Percentiles rank a stretch among this genome's conserved stretches.
These are phyloP conservation scores for Dipteronia dyeriana DNA, from an alignment of 345 rosid genomes.

Conservation along the genomic window DNA sequence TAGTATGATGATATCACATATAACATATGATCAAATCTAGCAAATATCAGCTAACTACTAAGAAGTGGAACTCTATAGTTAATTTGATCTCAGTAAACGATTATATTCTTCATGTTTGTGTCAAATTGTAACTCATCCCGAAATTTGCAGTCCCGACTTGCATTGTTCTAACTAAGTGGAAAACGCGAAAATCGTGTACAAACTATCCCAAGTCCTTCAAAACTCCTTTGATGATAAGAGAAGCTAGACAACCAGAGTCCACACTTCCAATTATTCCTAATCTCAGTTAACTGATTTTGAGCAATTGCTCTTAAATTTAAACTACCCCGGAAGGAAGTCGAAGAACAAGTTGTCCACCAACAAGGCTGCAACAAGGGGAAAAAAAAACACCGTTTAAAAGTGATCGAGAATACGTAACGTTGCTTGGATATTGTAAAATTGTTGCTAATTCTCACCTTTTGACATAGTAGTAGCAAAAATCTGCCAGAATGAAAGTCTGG, in stretches of 20 bases:
- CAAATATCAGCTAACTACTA: not conserved
- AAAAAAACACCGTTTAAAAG: not conserved
- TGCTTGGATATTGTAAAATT: not conserved
- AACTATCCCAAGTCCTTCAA: not conserved
- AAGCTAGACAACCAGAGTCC: not conserved
- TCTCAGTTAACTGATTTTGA: not conserved
- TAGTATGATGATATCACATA: not conserved
- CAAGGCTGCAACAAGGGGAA: conserved; percentile 44
- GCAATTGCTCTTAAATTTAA: conserved; percentile 19
- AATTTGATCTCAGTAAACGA: not conserved
- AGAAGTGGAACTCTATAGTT: not conserved
- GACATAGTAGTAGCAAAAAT: conserved; percentile 87
- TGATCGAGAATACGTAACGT: not conserved
- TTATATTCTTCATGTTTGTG: not conserved
- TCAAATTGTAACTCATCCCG: conserved; percentile 7
- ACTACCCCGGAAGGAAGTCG: conserved; percentile 94
- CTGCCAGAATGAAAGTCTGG: conserved; percentile 90
- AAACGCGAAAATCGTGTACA: conserved; percentile 2
- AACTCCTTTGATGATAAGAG: not conserved
- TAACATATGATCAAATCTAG: not conserved
- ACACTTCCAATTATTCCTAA: conserved; percentile 5
- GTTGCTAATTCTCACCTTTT: conserved; percentile 48
- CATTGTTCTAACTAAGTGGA: not conserved
- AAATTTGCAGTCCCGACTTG: conserved; percentile 10
- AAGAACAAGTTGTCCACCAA: conserved; percentile 89